Conservation (phyloP, 2,329 filamentous ascomycete species). For the Chaetomium globosum region DNA sequence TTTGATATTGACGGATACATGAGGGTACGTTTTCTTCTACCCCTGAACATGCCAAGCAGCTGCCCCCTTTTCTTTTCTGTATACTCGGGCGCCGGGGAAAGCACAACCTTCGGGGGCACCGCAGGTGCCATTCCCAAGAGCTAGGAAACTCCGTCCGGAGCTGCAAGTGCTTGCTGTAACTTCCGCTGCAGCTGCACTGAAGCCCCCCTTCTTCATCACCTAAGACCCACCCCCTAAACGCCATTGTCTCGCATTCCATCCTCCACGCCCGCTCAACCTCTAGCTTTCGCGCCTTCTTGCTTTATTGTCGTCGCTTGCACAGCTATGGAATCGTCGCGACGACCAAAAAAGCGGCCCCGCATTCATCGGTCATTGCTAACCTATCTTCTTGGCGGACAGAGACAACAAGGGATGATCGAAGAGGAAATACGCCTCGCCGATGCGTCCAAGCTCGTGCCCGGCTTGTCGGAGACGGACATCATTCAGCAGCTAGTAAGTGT, state of each 20-base stretch:
- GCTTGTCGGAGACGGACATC: slow-evolving; percentile 72
- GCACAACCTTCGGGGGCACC: no score
- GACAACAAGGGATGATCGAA: slow-evolving; percentile 45
- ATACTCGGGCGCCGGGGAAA: not conserved
- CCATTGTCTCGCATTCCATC: not conserved
- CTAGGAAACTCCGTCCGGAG: not conserved
- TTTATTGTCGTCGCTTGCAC: not conserved
- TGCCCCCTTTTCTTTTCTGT: slow-evolving; percentile 9
- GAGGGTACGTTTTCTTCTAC: slow-evolving; percentile 56
- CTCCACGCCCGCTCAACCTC: not conserved
- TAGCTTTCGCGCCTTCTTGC: not conserved
- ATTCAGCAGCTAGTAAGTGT: slow-evolving; percentile 73
- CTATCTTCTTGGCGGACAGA: slow-evolving; percentile 31
- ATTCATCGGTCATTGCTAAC: slow-evolving; percentile 8
- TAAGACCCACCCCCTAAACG: not conserved
- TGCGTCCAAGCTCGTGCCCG: slow-evolving; percentile 63
- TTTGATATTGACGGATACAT: slow-evolving; percentile 91
- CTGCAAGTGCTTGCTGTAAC: slow-evolving; percentile 8
- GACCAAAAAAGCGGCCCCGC: not conserved
- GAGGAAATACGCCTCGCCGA: slow-evolving; percentile 42
- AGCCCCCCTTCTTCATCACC: not conserved
- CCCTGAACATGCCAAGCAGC: not conserved
- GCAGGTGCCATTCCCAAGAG: not conserved
- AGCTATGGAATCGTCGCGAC: not conserved
- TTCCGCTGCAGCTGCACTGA: not conserved